Evolutionary conservation across 768 basidiomycete species (phyloP), one percentile per base, ranked within the genome.

Genomic region (Auricularia cornea): DNA sequence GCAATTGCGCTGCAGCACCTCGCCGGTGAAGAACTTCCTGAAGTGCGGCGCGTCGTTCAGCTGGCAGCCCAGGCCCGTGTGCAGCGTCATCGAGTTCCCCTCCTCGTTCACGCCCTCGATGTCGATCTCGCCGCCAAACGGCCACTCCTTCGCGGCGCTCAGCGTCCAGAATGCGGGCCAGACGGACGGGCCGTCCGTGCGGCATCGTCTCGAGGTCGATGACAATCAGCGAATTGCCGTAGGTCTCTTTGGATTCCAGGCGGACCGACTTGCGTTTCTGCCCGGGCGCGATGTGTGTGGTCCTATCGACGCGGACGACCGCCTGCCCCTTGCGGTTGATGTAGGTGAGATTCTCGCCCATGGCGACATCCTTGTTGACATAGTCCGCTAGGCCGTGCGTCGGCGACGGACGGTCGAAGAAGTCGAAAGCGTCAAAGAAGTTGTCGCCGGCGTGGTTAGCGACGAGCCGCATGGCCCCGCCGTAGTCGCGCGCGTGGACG

Each of bases 91-190:
- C 68, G 79, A 77, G 71, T 80, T 81, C 38, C 66, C 64, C 63
- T 75, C 71, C 28, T 64, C 62, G 72, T 81, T 78, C 65, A 82
- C 78, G 65, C 78, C 78, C 72, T 81, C 60, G 62, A 78, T 73
- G 67, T 78, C 77, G 40, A 78, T 77, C 64, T 72, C 68, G 44
- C 71, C 72, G n/a, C 81, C 82, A 2, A 74, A 51, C 0, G 87
- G 86, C 86, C 85, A 87, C 4, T 81, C 26, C 28, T 57, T 26
- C 54, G 6, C 30, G 54, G 18, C 54, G 26, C 28, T 29, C 28
- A 29, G 6, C 54, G 26, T 57, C 68, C 68, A 68, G 56, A 63
- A 68, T 2, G 68, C 68, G n/a, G 68, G 68, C 68, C 68, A 68
- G 23, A 65, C 51, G 2, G 64, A 60, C 40, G 66, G 66, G n/a